Evolutionary conservation across 23 red algal genomes (phyloP).

Genomic region (Pyropia yezoensis): DNA sequence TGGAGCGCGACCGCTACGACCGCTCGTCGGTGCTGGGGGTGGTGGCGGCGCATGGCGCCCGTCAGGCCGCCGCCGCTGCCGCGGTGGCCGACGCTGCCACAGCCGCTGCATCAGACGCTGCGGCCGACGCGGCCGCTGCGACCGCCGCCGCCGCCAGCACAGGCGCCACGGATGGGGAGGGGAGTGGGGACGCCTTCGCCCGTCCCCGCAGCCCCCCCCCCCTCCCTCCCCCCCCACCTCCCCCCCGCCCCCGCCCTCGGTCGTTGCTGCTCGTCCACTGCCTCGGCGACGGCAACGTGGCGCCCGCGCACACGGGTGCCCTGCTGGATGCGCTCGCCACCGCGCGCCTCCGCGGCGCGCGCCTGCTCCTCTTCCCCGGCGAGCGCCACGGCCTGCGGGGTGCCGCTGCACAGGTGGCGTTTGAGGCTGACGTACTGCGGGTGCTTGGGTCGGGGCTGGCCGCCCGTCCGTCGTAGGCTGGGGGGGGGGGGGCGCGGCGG

Average conservation of each 20-base stretch:
- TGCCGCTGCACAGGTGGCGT: constrained; percentile 6
- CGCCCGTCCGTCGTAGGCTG: no score
- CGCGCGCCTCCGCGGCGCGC: not conserved
- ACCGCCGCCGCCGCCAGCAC: no score
- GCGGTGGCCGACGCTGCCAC: no score
- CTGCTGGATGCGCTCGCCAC: constrained; percentile 1
- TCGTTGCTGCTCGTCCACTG: constrained; percentile 5
- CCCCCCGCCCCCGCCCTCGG: no score
- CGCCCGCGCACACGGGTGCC: constrained; percentile 3
- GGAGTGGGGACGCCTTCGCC: not conserved
- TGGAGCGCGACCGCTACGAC: not conserved
- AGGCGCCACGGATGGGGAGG: no score
- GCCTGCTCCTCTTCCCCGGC: constrained; percentile 13
- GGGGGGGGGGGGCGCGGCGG: no score
- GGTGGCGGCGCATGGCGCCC: not conserved
- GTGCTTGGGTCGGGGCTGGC: no score
- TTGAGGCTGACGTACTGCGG: constrained; percentile 5
- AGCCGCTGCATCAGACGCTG: no score
- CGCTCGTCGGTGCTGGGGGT: constrained; percentile 4
- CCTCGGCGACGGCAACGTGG: constrained; percentile 11
- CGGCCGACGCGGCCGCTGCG: no score
- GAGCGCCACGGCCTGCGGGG: constrained; percentile 15
- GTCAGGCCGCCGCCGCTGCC: no score
- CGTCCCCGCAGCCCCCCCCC: no score
- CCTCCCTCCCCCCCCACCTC: no score